Evolutionary conservation across 192 early-diverging fungal species (phyloP).

Genomic region (Podila verticillata): DNA sequence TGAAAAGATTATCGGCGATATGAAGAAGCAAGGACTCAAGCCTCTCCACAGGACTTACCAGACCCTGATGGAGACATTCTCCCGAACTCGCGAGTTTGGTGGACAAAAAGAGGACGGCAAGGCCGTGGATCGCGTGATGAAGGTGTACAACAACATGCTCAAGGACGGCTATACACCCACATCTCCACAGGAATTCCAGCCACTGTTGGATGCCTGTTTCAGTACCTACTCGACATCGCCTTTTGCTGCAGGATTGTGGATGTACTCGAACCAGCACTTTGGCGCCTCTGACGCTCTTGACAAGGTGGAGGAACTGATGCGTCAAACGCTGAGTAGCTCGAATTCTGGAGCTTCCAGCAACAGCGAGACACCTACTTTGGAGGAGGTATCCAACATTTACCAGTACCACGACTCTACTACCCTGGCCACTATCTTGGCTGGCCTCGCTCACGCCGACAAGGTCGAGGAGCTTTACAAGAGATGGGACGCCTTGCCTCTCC

Average conservation of each 20-base stretch:
- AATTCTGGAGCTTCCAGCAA: not conserved
- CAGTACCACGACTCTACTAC: constrained; percentile 27
- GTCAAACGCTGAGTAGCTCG: not conserved
- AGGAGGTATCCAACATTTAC: not conserved
- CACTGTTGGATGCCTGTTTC: constrained; percentile 35
- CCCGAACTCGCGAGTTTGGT: constrained; percentile 36
- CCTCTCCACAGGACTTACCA: constrained; percentile 23
- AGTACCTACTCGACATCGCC: constrained; percentile 38
- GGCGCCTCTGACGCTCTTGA: constrained; percentile 11
- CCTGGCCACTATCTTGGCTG: constrained; percentile 26
- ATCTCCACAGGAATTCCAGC: constrained; percentile 25
- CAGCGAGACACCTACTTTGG: no score
- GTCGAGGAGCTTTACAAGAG: constrained; percentile 25
- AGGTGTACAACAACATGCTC: constrained; percentile 39
- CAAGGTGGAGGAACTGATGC: constrained; percentile 31
- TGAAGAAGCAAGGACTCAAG: constrained; percentile 18
- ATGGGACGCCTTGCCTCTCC: constrained; percentile 30
- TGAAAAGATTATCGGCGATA: not conserved
- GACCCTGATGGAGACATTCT: constrained; percentile 29
- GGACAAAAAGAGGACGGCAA: constrained; percentile 7
- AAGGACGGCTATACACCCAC: constrained; percentile 11
- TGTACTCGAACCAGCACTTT: constrained; percentile 44
- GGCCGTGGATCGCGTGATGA: constrained; percentile 3
- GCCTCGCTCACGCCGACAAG: constrained; percentile 31
- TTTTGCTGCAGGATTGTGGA: constrained; percentile 37